phyloP scores from a whole-genome alignment of 2,329 filamentous ascomycete species.

The Chaetomium sp. region DNA sequence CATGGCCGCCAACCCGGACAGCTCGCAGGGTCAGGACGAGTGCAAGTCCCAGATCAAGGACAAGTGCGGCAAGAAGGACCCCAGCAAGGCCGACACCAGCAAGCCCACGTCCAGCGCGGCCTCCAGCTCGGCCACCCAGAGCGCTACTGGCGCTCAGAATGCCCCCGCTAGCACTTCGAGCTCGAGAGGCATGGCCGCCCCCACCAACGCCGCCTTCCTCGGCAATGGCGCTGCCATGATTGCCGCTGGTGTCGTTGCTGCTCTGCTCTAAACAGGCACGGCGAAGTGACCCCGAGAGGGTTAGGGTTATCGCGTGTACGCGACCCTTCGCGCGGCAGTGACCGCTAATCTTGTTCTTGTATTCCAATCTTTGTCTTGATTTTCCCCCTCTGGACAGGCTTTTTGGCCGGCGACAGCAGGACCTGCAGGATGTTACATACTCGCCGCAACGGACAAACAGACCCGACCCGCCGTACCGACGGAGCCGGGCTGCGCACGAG shows the following conservation, averaged over 20 bases:
- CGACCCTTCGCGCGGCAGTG: slow-evolving; percentile 6
- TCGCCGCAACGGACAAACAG: slow-evolving; percentile 12
- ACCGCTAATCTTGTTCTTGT: slow-evolving; percentile 22
- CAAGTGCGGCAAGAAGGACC: slow-evolving; percentile 41
- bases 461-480: too few relatives aligned
- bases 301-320: neutral
- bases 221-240: slow-evolving; percentile 43
- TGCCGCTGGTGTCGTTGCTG: slow-evolving; percentile 46
- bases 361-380: slow-evolving; percentile 16
- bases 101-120: slow-evolving; percentile 23
- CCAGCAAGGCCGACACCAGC: slow-evolving; percentile 30
- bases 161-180: slow-evolving; percentile 9
- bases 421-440: slow-evolving; percentile 16
- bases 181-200: slow-evolving; percentile 21
- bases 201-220: slow-evolving; percentile 30
- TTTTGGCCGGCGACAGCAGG: slow-evolving; percentile 17
- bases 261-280: slow-evolving; percentile 37
- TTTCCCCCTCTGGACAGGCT: slow-evolving; percentile 18
- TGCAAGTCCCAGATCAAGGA: slow-evolving; percentile 43
- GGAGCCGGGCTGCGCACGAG: too few relatives aligned
- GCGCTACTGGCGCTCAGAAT: slow-evolving; percentile 14
- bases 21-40: slow-evolving; percentile 37
- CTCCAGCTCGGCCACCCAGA: slow-evolving; percentile 21
- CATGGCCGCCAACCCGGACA: slow-evolving; percentile 36
- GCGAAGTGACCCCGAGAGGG: neutral